Evolutionary conservation across 2,329 filamentous ascomycete genomes (phyloP).

Genomic region (Colletotrichum limetticola): DNA sequence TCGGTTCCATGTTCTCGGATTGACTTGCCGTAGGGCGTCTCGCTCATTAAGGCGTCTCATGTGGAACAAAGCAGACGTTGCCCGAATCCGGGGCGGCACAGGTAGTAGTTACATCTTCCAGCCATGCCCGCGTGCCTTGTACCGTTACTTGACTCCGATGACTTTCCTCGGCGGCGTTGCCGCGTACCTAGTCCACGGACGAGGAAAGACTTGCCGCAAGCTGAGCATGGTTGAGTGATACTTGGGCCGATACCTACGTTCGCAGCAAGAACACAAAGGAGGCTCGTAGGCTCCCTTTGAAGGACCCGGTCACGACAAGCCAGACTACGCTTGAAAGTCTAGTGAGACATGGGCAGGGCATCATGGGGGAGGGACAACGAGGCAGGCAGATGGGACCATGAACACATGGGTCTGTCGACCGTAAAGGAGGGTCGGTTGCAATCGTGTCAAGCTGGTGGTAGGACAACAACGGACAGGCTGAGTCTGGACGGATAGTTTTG

Average conservation of each 20-base stretch:
- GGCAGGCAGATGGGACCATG: background rate
- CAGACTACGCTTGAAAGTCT: background rate
- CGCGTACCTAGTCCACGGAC: background rate
- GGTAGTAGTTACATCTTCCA: background rate
- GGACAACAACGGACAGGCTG: background rate
- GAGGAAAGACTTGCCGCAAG: background rate
- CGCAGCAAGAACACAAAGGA: background rate
- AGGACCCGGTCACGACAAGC: background rate
- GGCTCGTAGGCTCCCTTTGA: background rate
- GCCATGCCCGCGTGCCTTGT: background rate
- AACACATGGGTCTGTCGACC: no score
- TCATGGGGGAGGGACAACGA: background rate
- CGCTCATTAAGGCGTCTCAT: background rate
- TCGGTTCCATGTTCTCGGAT: background rate
- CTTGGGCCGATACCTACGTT: background rate
- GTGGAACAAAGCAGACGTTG: background rate
- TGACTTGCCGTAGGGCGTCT: background rate
- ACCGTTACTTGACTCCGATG: background rate
- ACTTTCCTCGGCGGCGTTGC: background rate
- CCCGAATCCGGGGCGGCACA: background rate
- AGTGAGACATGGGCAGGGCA: background rate
- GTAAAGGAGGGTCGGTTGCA: background rate
- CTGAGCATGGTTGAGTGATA: background rate
- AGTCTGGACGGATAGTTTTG: background rate
- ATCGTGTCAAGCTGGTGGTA: background rate